Conservation (phyloP, 768 basidiomycete genomes). For the Lentinula boryana region DNA sequence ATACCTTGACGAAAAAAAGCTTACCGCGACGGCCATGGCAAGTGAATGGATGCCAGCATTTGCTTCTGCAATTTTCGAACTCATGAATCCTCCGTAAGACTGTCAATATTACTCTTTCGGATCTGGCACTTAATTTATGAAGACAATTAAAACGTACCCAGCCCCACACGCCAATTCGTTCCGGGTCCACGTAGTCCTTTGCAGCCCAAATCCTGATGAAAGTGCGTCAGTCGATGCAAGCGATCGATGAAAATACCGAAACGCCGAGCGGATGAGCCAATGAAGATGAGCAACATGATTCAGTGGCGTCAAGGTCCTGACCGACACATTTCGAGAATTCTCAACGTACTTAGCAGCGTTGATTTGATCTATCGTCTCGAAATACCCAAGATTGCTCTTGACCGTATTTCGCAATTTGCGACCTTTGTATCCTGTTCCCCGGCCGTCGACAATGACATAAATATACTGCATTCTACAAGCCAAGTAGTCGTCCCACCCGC, state of each 20-base stretch:
- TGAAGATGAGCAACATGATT: not conserved
- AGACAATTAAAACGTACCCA: conserved; percentile 57
- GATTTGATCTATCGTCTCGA: conserved; percentile 87
- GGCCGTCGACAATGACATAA: conserved; percentile 83
- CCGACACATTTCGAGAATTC: not conserved
- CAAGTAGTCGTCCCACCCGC: conserved; percentile 87
- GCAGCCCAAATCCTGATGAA: conserved; percentile 69
- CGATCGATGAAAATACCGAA: not conserved
- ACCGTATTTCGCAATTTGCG: conserved; percentile 80
- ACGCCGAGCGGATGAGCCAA: not conserved
- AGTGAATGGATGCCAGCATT: conserved; percentile 85
- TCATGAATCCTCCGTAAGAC: conserved; percentile 98
- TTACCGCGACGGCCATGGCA: conserved; percentile 85
- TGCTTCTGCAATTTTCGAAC: conserved; percentile 87
- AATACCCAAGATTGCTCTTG: conserved; percentile 83
- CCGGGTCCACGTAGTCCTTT: conserved; percentile 83
- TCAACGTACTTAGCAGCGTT: conserved; percentile 71
- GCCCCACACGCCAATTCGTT: conserved; percentile 93
- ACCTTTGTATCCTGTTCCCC: conserved; percentile 92
- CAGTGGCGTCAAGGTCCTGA: not conserved
- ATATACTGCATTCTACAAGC: conserved; percentile 79
- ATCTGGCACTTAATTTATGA: not conserved
- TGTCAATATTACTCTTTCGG: conserved; percentile 20
- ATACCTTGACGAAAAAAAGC: conserved; percentile 19
- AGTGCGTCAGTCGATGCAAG: not conserved